Evolutionary conservation across 2,329 filamentous ascomycete genomes (phyloP).

Genomic region (Mycogone perniciosa): DNA sequence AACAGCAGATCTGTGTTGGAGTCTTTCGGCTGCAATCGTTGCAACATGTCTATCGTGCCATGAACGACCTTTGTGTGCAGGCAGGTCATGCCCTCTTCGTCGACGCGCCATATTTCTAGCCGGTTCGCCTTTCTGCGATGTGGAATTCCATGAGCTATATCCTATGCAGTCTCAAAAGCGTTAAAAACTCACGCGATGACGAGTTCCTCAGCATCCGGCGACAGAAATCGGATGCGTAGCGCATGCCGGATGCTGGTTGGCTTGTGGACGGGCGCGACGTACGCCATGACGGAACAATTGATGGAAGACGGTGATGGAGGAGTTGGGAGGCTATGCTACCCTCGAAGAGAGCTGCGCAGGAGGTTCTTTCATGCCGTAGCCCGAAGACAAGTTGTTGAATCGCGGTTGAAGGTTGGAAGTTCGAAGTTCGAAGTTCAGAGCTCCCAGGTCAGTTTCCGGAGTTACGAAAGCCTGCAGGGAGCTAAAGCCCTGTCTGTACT

Average conservation of each 20-base stretch:
- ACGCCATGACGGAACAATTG: constrained; percentile 61
- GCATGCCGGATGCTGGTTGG: constrained; percentile 90
- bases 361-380: constrained; percentile 17
- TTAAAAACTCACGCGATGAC: constrained; percentile 68
- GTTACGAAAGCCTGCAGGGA: constrained; percentile 13
- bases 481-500: constrained; percentile 18
- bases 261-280: constrained; percentile 86
- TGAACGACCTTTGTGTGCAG: constrained; percentile 67
- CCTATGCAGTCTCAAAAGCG: neutral
- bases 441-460: constrained; percentile 8
- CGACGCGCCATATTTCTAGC: constrained; percentile 73
- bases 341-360: constrained; percentile 21
- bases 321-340: constrained; percentile 5
- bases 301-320: neutral
- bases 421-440: neutral
- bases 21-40: constrained; percentile 69
- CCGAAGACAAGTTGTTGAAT: constrained; percentile 1
- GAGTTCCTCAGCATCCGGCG: constrained; percentile 69
- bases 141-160: neutral
- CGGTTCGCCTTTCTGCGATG: constrained; percentile 68
- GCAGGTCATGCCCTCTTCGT: constrained; percentile 57
- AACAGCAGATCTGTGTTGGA: constrained; percentile 79
- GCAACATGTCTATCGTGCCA: constrained; percentile 79
- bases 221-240: constrained; percentile 70
- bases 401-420: neutral